Percentiles rank a stretch among this genome's conserved stretches.
These are phyloP conservation scores for Thraustochytrium sp. DNA, from an alignment of 352 stramenopile genomes.

Conservation along the genomic window DNA sequence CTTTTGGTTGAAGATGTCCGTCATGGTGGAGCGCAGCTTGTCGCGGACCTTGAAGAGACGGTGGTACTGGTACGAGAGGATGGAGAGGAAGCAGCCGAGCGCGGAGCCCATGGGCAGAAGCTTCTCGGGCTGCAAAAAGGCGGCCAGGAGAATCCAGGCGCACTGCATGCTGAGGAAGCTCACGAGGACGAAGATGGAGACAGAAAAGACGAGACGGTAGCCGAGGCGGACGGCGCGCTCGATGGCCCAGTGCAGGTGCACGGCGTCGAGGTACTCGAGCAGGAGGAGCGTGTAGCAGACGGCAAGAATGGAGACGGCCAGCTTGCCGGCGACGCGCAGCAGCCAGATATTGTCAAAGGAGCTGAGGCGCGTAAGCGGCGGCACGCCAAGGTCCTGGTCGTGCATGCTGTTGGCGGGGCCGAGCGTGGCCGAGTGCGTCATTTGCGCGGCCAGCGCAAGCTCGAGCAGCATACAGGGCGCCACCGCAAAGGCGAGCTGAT, in stretches of 20 bases:
- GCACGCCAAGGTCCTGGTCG: background rate
- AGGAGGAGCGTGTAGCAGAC: slow-evolving; percentile 2
- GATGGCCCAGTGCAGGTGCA: background rate
- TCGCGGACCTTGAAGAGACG: background rate
- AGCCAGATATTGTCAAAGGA: background rate
- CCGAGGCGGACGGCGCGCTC: background rate
- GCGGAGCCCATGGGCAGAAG: slow-evolving; percentile 4
- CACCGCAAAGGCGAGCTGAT: background rate
- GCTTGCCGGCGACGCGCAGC: background rate
- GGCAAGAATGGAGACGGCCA: background rate
- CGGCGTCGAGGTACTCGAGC: background rate
- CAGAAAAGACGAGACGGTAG: background rate
- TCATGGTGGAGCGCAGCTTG: background rate
- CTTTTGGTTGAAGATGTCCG: slow-evolving; percentile 1
- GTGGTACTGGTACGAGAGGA: background rate
- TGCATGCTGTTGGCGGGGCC: background rate
- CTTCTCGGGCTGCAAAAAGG: background rate
- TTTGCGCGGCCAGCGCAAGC: background rate
- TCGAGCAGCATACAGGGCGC: background rate
- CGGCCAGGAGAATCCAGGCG: slow-evolving; percentile 10
- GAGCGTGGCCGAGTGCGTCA: background rate
- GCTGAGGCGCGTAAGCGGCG: background rate
- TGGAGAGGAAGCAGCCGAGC: background rate
- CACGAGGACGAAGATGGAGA: background rate
- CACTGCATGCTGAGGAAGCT: background rate